These are phyloP conservation scores for Lichtheimia corymbifera DNA, from an alignment of 371 early-diverging fungal species.

Conservation along the genomic window DNA sequence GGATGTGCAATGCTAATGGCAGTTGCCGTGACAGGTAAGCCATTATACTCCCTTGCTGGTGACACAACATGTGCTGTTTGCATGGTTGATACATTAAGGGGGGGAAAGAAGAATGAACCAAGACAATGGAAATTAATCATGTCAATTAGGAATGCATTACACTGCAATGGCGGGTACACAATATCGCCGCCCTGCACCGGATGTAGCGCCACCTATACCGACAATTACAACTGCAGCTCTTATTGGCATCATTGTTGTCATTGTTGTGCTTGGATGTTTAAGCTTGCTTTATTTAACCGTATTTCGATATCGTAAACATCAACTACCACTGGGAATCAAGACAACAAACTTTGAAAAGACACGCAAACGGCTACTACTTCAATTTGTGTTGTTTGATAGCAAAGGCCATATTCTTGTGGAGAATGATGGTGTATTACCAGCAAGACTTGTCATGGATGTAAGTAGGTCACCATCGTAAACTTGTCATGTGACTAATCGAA, in stretches of 20 bases:
- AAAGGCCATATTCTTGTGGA: conserved; percentile 42
- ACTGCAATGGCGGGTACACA: conserved; percentile 42
- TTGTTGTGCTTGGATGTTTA: conserved; percentile 37
- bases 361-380: conserved; percentile 26
- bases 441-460: conserved; percentile 14
- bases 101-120: no score
- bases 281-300: conserved; percentile 25
- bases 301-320: conserved; percentile 4
- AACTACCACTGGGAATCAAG: background rate
- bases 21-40: conserved; percentile 43
- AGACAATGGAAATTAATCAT: no score
- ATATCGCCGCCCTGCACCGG: conserved; percentile 25
- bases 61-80: background rate
- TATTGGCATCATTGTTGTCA: conserved; percentile 37
- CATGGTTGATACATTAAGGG: no score
- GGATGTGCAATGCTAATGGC: conserved; percentile 46
- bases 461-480: no score
- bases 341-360: conserved; percentile 15
- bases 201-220: conserved; percentile 18
- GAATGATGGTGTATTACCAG: conserved; percentile 41
- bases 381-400: conserved; percentile 35
- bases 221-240: conserved; percentile 25
- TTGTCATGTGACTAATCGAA: background rate
- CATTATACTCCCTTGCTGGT: background rate
- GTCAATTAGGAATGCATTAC: conserved; percentile 43